A percentile compares a stretch with the other conserved stretches of the same genome.
Evolutionary conservation across 2,329 filamentous ascomycete genomes (phyloP).

Genomic region (Plenodomus biglobosus): DNA sequence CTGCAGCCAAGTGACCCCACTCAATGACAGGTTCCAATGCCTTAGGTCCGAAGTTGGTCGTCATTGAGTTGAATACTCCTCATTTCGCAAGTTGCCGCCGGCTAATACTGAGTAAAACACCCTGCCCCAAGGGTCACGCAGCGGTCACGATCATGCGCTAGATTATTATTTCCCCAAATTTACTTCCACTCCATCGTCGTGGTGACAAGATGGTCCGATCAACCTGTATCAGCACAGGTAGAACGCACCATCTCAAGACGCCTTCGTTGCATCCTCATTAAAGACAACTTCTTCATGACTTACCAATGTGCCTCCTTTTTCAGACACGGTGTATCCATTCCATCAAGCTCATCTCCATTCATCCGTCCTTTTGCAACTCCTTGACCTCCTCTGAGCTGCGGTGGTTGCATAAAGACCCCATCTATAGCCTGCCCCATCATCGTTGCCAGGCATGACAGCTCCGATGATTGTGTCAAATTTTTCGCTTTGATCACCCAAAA

Average conservation of each 20-base stretch:
- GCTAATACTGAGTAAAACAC: slow-evolving; percentile 15
- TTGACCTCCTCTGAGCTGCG: neutral
- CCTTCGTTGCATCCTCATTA: too few species aligned
- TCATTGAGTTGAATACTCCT: slow-evolving; percentile 1
- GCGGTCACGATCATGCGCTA: neutral
- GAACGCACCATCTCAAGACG: too few species aligned
- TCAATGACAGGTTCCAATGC: neutral
- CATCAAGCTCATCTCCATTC: neutral
- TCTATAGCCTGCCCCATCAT: slow-evolving; percentile 12
- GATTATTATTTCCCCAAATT: neutral
- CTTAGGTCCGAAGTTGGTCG: slow-evolving; percentile 20
- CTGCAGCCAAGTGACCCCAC: neutral
- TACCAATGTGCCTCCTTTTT: too few species aligned
- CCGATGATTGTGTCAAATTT: too few species aligned
- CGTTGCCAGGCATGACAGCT: slow-evolving; percentile 21
- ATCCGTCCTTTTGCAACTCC: neutral
- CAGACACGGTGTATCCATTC: too few species aligned
- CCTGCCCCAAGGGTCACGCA: neutral
- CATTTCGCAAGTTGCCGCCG: slow-evolving; percentile 20
- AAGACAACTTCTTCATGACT: too few species aligned
- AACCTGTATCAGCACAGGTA: too few species aligned
- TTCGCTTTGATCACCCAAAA: too few species aligned
- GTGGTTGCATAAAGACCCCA: slow-evolving; percentile 8
- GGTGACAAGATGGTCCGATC: too few species aligned
- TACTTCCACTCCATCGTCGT: neutral